Conservation (phyloP, 805 yeast genomes). For the Ogataea methanolica region DNA sequence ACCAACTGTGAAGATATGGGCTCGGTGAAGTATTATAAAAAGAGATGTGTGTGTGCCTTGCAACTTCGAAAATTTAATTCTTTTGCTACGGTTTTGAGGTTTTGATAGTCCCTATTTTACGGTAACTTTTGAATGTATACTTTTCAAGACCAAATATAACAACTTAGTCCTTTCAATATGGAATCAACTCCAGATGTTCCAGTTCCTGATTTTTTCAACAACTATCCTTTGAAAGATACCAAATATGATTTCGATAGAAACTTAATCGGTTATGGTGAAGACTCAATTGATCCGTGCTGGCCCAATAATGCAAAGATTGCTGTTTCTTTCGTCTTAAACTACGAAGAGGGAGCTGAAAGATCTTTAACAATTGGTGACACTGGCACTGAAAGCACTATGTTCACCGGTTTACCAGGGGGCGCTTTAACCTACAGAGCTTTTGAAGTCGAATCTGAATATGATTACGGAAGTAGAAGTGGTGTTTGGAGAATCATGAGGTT, state of each 20-base stretch:
- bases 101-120: background rate
- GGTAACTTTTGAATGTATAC: background rate
- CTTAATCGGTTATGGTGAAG: slow-evolving; percentile 22
- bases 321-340: slow-evolving; percentile 24
- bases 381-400: slow-evolving; percentile 12
- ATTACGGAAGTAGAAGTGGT: slow-evolving; percentile 14
- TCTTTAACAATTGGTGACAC: slow-evolving; percentile 11
- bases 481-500: slow-evolving; percentile 27
- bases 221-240: slow-evolving; percentile 10
- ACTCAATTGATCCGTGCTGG: slow-evolving; percentile 23
- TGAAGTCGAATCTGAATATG: slow-evolving; percentile 16
- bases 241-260: slow-evolving; percentile 12
- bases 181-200: slow-evolving; percentile 7
- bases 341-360: slow-evolving; percentile 27
- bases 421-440: slow-evolving; percentile 10
- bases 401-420: slow-evolving; percentile 13
- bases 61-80: too few species aligned
- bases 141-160: background rate
- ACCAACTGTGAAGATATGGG: too few species aligned
- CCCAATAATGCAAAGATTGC: slow-evolving; percentile 23
- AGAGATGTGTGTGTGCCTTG: too few species aligned
- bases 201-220: slow-evolving; percentile 7
- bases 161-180: slow-evolving; percentile 1
- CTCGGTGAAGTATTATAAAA: too few species aligned
- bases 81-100: too few species aligned